Base-by-base conservation (phyloP, 163 green algal species). In the Scenedesmus sp. region DNA sequence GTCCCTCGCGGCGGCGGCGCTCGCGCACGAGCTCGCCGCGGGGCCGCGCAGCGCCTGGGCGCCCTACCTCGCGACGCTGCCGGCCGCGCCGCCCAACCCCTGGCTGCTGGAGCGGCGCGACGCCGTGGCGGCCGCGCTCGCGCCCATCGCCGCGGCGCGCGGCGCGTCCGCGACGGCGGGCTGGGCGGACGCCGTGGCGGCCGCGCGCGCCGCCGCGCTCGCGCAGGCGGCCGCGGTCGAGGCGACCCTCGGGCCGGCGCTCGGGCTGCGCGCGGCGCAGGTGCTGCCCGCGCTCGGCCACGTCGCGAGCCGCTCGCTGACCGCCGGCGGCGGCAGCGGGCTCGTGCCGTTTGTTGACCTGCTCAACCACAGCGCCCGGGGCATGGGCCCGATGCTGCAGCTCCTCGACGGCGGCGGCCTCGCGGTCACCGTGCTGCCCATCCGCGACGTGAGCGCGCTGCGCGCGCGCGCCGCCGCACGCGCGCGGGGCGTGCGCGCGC, bases 341-440 rank as follows among this genome's bases (percentile, higher is more conserved):
- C 34, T 81, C 28, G 51, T 75, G 48, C 74, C 74, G 14, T 51
- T 63, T 29, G 36, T 81, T 13, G 74, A 81, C 42, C 51, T 81
- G 17, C 26, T 81, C 9, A 81, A 81, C 63, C 74, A 81, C 20
- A 24, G 5, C 0, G 9, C n/a, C 18, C 17, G 29, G 3, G 50
- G 62, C n/a, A 20, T 31, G 50, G 44, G 36, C 0, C 74, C 74
- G 17, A 81, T 81, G 74, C 53, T 81, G 26, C 74, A 81, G 44
- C 63, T 81, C 18, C 24, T 62, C 44, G 74, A 81, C 36, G 36
- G 45, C 45, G 63, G 75, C 74, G 66, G 45, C 51, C 42, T 81
- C 29, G 63, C 60, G 26, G 60, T 81, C 26, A 81, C 74, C 24
- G 74, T 75, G 36, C 42, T 81, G 39, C 74, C 74, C 4, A 75